Conservation (phyloP, 176 grass and related monocot genomes). For the Hordeum vulgare region DNA sequence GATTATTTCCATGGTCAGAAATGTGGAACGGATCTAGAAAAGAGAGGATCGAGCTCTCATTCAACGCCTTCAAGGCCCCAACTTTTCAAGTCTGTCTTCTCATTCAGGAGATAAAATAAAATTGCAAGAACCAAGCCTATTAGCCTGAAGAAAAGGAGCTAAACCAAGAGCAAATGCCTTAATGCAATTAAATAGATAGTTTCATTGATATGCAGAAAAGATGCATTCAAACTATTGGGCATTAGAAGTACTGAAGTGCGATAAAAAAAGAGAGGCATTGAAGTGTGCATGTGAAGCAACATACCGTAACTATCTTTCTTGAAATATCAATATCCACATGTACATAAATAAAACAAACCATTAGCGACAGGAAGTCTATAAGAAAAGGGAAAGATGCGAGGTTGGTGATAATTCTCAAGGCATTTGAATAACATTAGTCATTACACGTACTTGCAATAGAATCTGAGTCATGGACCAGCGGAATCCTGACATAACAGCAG, state of each 20-base stretch:
- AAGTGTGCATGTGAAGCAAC: neutral
- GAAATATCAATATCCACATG: conserved; percentile 48
- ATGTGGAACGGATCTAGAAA: neutral
- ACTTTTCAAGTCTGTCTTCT: neutral
- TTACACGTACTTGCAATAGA: conserved; percentile 71
- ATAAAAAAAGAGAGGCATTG: neutral
- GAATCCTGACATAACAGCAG: conserved; percentile 99
- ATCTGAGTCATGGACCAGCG: conserved; percentile 99
- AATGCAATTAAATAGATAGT: neutral
- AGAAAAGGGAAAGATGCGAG: conserved; percentile 11
- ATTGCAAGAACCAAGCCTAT: neutral
- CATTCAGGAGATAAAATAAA: neutral
- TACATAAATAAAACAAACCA: conserved; percentile 32
- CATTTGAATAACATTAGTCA: neutral
- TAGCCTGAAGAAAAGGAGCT: neutral
- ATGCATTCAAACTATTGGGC: conserved; percentile 7
- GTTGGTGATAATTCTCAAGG: neutral
- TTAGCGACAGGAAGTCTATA: conserved; percentile 10
- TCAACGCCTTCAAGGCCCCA: neutral
- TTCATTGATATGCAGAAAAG: neutral
- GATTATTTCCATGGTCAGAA: neutral
- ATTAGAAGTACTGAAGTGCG: neutral
- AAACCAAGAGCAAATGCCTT: neutral
- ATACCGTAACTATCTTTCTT: conserved; percentile 57
- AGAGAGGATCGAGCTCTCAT: neutral